Evolutionary conservation across 2,329 filamentous ascomycete genomes (phyloP).

Genomic region (Apiospora sp.): DNA sequence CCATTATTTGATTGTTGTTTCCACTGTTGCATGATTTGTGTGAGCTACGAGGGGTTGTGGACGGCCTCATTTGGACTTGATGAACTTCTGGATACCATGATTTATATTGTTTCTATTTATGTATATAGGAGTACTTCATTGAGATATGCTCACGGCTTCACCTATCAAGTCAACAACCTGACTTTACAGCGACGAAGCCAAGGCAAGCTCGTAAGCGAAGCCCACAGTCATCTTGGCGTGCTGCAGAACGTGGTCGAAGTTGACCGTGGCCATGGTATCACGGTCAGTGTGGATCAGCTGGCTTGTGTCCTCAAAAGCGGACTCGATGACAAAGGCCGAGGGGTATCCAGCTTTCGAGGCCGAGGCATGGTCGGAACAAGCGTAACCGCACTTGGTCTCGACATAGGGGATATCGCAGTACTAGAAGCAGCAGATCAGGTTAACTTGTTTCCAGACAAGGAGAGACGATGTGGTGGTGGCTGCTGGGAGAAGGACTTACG

Average conservation of each 20-base stretch:
- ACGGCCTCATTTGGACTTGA: not conserved
- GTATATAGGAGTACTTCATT: not conserved
- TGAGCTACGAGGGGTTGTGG: not conserved
- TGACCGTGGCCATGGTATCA: conserved; percentile 75
- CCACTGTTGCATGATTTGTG: not conserved
- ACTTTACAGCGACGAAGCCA: conserved; percentile 30
- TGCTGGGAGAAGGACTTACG: conserved; percentile 29
- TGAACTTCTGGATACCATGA: not conserved
- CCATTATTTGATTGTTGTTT: not conserved
- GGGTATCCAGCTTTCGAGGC: conserved; percentile 72
- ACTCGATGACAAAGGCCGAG: conserved; percentile 70
- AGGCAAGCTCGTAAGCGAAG: conserved; percentile 56
- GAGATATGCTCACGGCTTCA: too few relatives aligned
- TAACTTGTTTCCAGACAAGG: not conserved
- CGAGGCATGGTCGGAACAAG: conserved; percentile 74
- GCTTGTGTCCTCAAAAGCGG: conserved; percentile 66
- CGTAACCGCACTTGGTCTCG: conserved; percentile 61
- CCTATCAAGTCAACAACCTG: not conserved
- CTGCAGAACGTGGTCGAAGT: conserved; percentile 71
- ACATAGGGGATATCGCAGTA: conserved; percentile 51
- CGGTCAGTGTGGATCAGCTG: conserved; percentile 77
- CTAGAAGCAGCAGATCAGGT: conserved; percentile 26
- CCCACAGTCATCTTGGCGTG: conserved; percentile 62
- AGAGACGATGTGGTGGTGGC: not conserved
- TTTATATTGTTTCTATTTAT: not conserved